These are phyloP conservation scores for Byssoonygena ceratinophila DNA, from an alignment of 2,329 filamentous ascomycete genomes.

Conservation along the genomic window DNA sequence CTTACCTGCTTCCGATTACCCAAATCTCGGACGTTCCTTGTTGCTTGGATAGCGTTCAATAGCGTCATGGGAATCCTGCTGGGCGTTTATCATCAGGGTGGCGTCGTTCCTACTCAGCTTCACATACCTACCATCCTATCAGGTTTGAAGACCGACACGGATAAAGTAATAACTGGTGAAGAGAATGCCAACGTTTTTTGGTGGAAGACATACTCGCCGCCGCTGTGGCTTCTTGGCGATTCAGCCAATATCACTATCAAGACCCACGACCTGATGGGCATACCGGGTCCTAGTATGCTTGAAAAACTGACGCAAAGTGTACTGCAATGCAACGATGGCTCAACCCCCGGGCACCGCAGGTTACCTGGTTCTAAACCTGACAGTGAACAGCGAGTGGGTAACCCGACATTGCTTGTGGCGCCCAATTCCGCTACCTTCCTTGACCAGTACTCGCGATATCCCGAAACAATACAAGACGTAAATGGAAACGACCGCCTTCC, in stretches of 20 bases:
- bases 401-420: conserved; percentile 35
- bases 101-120: conserved; percentile 41
- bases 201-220: conserved; percentile 48
- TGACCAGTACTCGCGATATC: conserved; percentile 25
- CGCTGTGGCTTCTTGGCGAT: conserved; percentile 41
- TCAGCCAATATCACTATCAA: conserved; percentile 25
- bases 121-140: conserved; percentile 33
- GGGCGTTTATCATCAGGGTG: conserved; percentile 46
- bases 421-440: conserved; percentile 37
- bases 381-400: neutral
- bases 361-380: conserved; percentile 12
- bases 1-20: conserved; percentile 40
- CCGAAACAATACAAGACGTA: neutral
- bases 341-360: neutral
- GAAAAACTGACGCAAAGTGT: conserved; percentile 28
- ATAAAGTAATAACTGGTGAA: conserved; percentile 18
- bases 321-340: conserved; percentile 23
- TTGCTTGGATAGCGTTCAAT: conserved; percentile 42
- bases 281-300: conserved; percentile 34
- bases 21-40: conserved; percentile 33
- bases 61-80: conserved; percentile 39
- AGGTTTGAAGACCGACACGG: conserved; percentile 12
- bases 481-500: neutral
- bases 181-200: conserved; percentile 36
- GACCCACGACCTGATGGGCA: conserved; percentile 42